phyloP scores from a whole-genome alignment of 345 rosid species.

The Noccaea bulbosa region DNA sequence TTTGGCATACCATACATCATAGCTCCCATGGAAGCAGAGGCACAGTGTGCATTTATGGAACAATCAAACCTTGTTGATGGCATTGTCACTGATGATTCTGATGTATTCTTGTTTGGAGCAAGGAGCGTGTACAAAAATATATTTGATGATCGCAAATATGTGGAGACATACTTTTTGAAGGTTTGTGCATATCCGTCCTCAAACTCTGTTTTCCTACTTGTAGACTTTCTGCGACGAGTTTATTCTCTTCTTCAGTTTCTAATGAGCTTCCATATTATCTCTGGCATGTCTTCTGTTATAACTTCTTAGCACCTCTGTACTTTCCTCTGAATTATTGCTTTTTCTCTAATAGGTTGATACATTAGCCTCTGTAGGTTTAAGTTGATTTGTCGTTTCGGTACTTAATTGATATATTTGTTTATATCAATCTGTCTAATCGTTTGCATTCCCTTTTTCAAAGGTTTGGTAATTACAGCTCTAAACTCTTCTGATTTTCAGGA shows the following conservation, averaged over 20 bases:
- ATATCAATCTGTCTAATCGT: conserved; percentile 4
- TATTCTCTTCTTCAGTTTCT: neutral
- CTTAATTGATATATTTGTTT: conserved; percentile 4
- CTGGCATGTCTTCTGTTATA: conserved; percentile 2
- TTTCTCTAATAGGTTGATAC: conserved; percentile 2
- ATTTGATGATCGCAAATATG: conserved; percentile 97
- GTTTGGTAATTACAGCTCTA: conserved; percentile 4
- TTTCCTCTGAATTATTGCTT: neutral
- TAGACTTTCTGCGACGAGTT: conserved; percentile 3
- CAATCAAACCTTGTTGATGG: conserved; percentile 88
- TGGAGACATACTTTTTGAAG: conserved; percentile 93
- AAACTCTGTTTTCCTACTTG: neutral
- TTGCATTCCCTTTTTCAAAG: neutral
- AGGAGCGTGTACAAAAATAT: conserved; percentile 91
- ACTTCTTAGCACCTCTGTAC: conserved; percentile 10
- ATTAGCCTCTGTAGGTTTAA: neutral
- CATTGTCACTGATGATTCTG: conserved; percentile 95
- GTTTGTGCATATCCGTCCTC: conserved; percentile 43
- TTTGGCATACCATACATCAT: conserved; percentile 96
- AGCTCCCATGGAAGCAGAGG: conserved; percentile 99
- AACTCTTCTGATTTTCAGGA: conserved; percentile 53
- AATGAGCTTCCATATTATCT: conserved; percentile 7
- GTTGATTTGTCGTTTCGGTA: neutral
- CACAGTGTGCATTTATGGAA: conserved; percentile 96
- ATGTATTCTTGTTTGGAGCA: conserved; percentile 92